Conservation (phyloP, 2,329 filamentous ascomycete genomes). For the Pseudocercospora eumusae region DNA sequence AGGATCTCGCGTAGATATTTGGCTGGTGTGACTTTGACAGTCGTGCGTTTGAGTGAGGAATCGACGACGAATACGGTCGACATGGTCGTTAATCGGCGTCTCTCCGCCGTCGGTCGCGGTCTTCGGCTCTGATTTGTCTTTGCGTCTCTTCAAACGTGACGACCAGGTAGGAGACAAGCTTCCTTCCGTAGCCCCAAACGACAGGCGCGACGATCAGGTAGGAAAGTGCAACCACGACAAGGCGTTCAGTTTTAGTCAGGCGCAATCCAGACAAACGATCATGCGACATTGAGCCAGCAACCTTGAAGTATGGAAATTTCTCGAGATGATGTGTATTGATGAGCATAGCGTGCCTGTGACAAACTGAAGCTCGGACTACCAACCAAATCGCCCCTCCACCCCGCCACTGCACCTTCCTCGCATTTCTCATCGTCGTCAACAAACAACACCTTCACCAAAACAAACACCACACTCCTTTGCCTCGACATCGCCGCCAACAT, state of each 20-base stretch:
- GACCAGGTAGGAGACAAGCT: constrained; percentile 31
- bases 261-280: constrained; percentile 35
- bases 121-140: constrained; percentile 28
- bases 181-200: constrained; percentile 33
- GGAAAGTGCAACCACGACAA: constrained; percentile 38
- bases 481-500: constrained; percentile 35
- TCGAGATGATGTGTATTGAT: neutral
- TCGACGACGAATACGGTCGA: constrained; percentile 81
- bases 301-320: neutral
- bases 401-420: constrained; percentile 1
- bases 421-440: constrained; percentile 6
- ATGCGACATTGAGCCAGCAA: constrained; percentile 15
- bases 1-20: constrained; percentile 84
- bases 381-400: neutral
- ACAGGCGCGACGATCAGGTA: constrained; percentile 39
- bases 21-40: constrained; percentile 77
- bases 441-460: constrained; percentile 12
- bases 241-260: constrained; percentile 39
- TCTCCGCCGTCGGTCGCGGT: constrained; percentile 12
- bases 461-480: constrained; percentile 12
- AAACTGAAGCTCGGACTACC: neutral
- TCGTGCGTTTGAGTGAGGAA: constrained; percentile 72
- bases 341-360: no score
- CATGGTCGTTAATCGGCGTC: constrained; percentile 28
- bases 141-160: constrained; percentile 24